These are phyloP conservation scores for Populus deltoides DNA, from an alignment of 345 rosid species.

Conservation along the genomic window DNA sequence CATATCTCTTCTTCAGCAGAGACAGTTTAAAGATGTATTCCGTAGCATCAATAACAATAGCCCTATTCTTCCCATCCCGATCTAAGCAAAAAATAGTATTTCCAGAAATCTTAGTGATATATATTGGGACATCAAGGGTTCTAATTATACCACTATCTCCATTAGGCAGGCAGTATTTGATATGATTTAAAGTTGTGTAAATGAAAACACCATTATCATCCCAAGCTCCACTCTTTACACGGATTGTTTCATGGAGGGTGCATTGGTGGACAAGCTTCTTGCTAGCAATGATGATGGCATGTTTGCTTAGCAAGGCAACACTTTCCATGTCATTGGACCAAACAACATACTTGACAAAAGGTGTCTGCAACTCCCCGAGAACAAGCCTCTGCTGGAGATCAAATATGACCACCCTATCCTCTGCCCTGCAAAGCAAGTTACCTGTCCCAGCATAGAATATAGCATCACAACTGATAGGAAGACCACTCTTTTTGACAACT, in stretches of 20 bases:
- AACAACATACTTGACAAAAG: constrained; percentile 70
- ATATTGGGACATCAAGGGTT: constrained; percentile 82
- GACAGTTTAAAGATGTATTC: constrained; percentile 89
- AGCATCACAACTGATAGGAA: constrained; percentile 75
- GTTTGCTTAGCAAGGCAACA: constrained; percentile 94
- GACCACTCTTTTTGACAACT: constrained; percentile 67
- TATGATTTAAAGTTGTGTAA: constrained; percentile 81
- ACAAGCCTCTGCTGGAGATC: constrained; percentile 89
- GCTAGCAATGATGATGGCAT: constrained; percentile 75
- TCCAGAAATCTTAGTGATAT: constrained; percentile 72
- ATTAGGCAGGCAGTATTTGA: constrained; percentile 92
- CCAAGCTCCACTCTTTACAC: constrained; percentile 96
- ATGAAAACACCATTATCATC: constrained; percentile 92
- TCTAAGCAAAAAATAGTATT: constrained; percentile 75
- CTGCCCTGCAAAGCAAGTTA: constrained; percentile 77
- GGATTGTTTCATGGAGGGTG: constrained; percentile 88
- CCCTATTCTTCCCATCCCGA: constrained; percentile 77
- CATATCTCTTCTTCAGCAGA: constrained; percentile 72
- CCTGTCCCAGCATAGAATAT: constrained; percentile 93
- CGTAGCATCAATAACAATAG: constrained; percentile 68
- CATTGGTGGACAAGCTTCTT: constrained; percentile 81
- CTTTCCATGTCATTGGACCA: constrained; percentile 96
- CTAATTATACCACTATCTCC: constrained; percentile 83
- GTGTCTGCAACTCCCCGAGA: constrained; percentile 80
- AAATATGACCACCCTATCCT: constrained; percentile 76